Evolutionary conservation across 768 basidiomycete genomes (phyloP).

Genomic region (Xerocomellus amylosporus): DNA sequence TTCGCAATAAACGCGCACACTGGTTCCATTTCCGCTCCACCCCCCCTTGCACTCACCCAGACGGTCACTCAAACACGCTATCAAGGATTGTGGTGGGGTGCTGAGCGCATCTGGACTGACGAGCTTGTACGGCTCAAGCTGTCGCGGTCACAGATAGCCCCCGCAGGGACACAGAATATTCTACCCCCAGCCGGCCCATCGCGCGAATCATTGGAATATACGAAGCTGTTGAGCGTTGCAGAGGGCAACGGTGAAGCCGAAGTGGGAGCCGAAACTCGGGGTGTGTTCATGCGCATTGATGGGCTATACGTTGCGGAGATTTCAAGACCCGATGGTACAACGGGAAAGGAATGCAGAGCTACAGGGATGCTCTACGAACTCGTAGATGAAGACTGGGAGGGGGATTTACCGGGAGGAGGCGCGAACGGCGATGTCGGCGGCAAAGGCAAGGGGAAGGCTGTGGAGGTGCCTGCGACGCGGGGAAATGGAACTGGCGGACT

Average conservation of each 20-base stretch:
- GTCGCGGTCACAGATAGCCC: constrained; percentile 63
- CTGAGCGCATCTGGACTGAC: constrained; percentile 83
- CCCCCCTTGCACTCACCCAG: constrained; percentile 25
- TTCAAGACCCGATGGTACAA: constrained; percentile 37
- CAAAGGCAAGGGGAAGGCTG: constrained; percentile 34
- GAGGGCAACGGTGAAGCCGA: constrained; percentile 5
- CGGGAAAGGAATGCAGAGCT: constrained; percentile 59
- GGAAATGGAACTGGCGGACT: constrained; percentile 6
- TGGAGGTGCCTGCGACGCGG: constrained; percentile 17
- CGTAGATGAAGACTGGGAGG: constrained; percentile 69
- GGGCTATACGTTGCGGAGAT: constrained; percentile 63
- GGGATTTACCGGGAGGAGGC: constrained; percentile 27
- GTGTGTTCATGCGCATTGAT: constrained; percentile 71
- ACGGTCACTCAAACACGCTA: constrained; percentile 53
- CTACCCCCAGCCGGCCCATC: constrained; percentile 59
- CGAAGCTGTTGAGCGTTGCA: constrained; percentile 10
- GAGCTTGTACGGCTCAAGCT: constrained; percentile 81
- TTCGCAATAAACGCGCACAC: neutral
- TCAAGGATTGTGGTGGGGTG: constrained; percentile 88
- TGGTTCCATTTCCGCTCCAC: constrained; percentile 15
- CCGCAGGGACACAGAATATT: constrained; percentile 58
- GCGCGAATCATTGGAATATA: constrained; percentile 29
- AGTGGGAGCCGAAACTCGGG: constrained; percentile 40
- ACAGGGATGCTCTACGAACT: constrained; percentile 76
- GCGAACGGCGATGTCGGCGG: constrained; percentile 11